Base-by-base conservation (phyloP, 176 grass and related monocot species). In the Pontederia crassipes region DNA sequence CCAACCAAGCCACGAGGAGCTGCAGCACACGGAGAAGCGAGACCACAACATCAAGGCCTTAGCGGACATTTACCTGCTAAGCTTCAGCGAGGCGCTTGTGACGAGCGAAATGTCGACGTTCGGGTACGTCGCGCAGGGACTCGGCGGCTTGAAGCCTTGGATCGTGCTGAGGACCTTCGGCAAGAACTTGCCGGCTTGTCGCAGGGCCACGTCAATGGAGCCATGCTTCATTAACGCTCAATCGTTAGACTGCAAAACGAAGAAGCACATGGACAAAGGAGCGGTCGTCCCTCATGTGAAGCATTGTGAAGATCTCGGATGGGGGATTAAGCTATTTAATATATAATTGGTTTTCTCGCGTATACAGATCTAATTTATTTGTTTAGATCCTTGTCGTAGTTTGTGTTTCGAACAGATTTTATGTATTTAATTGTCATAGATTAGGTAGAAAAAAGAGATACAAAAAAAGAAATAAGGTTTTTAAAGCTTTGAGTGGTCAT, bases 21-120 rank as follows among this genome's bases (percentile, higher is more conserved):
- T 12, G 35, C 89, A 94, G 59, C 70, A 29, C 26, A 52, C 77
- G 32, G 71, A 59, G n/a, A 72, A 84, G 67, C 67, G 54, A 48
- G 49, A 28, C n/a, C 80, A 92, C 55, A 80, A 92, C 81, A 62
- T 87, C 57, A 87, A 93, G 57, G 83, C 80, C 32, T 9, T 87
- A 17, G 74, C 80, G 11, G 88, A 93, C 70, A 81, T 93, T 58
- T 50, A 66, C 49, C 74, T 87, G 4, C 78, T 92, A 40, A 92
- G 80, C 71, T 84, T 84, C 56, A 75, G 72, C 1, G 80, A 93
- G 65, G 74, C 76, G 50, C 7, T 65, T 17, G 17, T 87, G 26
- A 84, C 83, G 55, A 61, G 77, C 4, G 70, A 74, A 8, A 61
- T 17, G n/a, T 93, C 83, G n/a, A 87, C 83, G 16, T 88, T 82